Percentiles rank a stretch among this genome's conserved stretches.
Evolutionary conservation across 257 asterid species (phyloP).

Genomic region (Schizonepeta tenuifolia): DNA sequence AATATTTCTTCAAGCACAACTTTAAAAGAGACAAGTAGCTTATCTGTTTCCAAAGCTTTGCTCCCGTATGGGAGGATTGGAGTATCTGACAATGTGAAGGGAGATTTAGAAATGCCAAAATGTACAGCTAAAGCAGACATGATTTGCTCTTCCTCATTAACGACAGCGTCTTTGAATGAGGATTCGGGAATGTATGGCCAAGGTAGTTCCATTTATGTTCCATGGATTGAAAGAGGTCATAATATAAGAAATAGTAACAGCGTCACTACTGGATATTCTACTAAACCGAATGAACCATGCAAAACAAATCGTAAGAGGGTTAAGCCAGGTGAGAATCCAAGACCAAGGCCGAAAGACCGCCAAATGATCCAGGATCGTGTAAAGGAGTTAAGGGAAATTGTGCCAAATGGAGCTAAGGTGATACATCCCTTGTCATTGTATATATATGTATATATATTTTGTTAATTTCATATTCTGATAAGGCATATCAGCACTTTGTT

Average conservation of each 20-base stretch:
- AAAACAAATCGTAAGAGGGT: slow-evolving; percentile 81
- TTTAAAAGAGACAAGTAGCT: slow-evolving; percentile 53
- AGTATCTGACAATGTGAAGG: slow-evolving; percentile 46
- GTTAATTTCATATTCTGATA: background rate
- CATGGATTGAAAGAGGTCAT: slow-evolving; percentile 61
- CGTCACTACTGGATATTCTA: slow-evolving; percentile 66
- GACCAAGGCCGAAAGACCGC: slow-evolving; percentile 96
- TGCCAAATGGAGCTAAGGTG: slow-evolving; percentile 95
- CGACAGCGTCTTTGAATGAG: slow-evolving; percentile 46
- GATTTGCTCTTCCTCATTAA: slow-evolving; percentile 51
- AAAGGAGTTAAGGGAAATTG: slow-evolving; percentile 90
- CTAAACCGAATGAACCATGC: slow-evolving; percentile 59
- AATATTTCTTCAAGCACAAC: slow-evolving; percentile 54
- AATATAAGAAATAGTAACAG: slow-evolving; percentile 55
- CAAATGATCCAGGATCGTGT: slow-evolving; percentile 99
- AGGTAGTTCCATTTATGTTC: slow-evolving; percentile 65
- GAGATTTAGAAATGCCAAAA: slow-evolving; percentile 62
- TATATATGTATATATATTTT: background rate
- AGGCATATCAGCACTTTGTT: slow-evolving; percentile 5
- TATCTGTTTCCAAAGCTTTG: slow-evolving; percentile 47
- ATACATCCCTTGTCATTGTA: slow-evolving; percentile 15
- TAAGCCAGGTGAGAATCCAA: slow-evolving; percentile 91
- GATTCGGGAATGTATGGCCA: slow-evolving; percentile 53
- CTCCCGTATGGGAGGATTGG: slow-evolving; percentile 49
- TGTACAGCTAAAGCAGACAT: slow-evolving; percentile 46